A percentile compares a stretch with the other conserved stretches of the same genome.
Conservation (phyloP, 2,329 filamentous ascomycete species). For the Diaporthe humulicola region DNA sequence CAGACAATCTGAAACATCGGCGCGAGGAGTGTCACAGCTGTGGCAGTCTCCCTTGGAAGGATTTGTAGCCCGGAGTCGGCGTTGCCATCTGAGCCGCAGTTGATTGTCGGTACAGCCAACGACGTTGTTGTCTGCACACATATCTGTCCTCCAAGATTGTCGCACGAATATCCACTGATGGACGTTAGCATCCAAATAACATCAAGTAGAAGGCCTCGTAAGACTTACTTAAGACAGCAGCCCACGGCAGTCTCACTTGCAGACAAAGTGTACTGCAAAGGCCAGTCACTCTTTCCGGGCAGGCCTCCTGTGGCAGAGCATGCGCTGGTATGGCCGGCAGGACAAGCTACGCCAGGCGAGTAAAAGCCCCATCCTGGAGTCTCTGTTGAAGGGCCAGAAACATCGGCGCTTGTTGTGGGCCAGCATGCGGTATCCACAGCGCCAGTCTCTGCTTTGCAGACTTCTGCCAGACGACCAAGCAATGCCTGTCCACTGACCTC, state of each 20-base stretch:
- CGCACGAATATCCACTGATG: slow-evolving; percentile 18
- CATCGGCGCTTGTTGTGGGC: slow-evolving; percentile 8
- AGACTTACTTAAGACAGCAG: slow-evolving; percentile 28
- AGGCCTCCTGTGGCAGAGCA: slow-evolving; percentile 24
- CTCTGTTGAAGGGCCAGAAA: not conserved
- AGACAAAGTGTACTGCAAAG: not conserved
- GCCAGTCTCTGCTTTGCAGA: not conserved
- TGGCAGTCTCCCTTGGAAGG: slow-evolving; percentile 8
- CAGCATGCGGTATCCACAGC: slow-evolving; percentile 14
- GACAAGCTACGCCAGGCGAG: slow-evolving; percentile 19
- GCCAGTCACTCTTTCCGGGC: slow-evolving; percentile 5
- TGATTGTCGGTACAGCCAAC: not conserved
- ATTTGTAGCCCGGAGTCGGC: not conserved
- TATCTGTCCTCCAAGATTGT: slow-evolving; percentile 18
- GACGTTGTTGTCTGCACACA: slow-evolving; percentile 26
- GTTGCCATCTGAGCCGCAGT: not conserved
- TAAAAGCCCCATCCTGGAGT: slow-evolving; percentile 25
- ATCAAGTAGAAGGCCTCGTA: fast-evolving
- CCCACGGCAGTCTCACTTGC: slow-evolving; percentile 29
- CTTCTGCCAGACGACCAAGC: slow-evolving; percentile 6
- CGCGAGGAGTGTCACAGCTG: slow-evolving; percentile 24
- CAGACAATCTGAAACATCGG: slow-evolving; percentile 32
- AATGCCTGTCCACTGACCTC: not conserved
- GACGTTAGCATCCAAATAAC: not conserved
- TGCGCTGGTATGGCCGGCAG: slow-evolving; percentile 20